phyloP scores from a whole-genome alignment of 768 basidiomycete species.

The Pholiota microspora region DNA sequence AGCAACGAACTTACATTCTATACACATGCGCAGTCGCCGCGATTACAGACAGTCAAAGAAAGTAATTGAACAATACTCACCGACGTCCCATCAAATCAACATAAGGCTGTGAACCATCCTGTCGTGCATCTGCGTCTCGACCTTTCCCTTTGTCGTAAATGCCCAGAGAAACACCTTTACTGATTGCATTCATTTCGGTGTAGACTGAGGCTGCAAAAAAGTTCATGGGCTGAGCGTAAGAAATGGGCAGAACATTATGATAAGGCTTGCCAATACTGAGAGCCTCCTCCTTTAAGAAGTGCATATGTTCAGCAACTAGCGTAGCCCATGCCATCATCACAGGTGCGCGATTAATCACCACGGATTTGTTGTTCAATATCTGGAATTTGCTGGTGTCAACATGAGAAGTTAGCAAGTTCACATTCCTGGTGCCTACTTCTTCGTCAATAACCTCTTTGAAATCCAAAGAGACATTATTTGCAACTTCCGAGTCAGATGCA shows the following conservation, averaged over 20 bases:
- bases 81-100: slow-evolving; percentile 78
- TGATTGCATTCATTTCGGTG: slow-evolving; percentile 88
- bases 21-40: background rate
- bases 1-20: background rate
- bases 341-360: slow-evolving; percentile 87
- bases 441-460: slow-evolving; percentile 77
- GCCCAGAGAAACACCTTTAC: slow-evolving; percentile 84
- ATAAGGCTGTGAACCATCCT: slow-evolving; percentile 71
- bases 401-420: background rate
- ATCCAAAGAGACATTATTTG: slow-evolving; percentile 49
- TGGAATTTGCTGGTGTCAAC: slow-evolving; percentile 25
- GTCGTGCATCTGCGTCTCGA: slow-evolving; percentile 51
- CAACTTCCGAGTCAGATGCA: slow-evolving; percentile 46
- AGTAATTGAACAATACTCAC: slow-evolving; percentile 15
- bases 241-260: background rate
- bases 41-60: background rate
- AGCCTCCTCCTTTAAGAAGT: slow-evolving; percentile 87
- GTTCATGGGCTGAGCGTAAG: too few relatives aligned
- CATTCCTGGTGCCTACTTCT: slow-evolving; percentile 39
- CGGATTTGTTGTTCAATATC: slow-evolving; percentile 58
- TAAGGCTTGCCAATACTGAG: slow-evolving; percentile 72
- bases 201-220: slow-evolving; percentile 73
- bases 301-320: slow-evolving; percentile 80
- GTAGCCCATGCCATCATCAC: slow-evolving; percentile 94
- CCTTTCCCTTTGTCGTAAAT: slow-evolving; percentile 60